Evolutionary conservation across 1,139 yeast species (phyloP).

Genomic region (Pichia sp.): DNA sequence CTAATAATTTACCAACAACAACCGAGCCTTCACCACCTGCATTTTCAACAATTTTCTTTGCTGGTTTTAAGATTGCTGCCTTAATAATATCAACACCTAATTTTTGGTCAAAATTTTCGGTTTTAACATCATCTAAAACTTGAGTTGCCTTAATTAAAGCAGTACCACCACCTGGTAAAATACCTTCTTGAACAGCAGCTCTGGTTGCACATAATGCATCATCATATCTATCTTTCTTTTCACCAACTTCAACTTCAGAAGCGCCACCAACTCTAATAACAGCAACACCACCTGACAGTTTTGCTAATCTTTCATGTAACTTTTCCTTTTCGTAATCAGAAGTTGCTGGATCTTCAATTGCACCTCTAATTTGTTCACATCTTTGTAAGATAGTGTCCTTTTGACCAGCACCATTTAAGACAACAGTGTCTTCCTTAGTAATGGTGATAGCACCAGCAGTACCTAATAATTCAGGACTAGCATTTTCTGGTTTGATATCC

Average conservation of each 20-base stretch:
- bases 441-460: constrained; percentile 88
- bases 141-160: constrained; percentile 93
- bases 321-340: constrained; percentile 96
- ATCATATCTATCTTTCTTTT: constrained; percentile 99
- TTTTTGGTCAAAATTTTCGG: constrained; percentile 94
- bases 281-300: constrained; percentile 98
- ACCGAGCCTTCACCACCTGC: constrained; percentile 99
- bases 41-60: constrained; percentile 92
- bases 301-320: constrained; percentile 97
- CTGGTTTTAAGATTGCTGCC: constrained; percentile 95
- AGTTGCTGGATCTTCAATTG: constrained; percentile 68
- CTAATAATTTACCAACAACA: constrained; percentile 85
- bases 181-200: constrained; percentile 99
- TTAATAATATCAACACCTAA: constrained; percentile 94
- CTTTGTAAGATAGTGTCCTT: constrained; percentile 84
- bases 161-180: constrained; percentile 99
- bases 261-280: constrained; percentile 98
- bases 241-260: constrained; percentile 98
- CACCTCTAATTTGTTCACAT: constrained; percentile 92
- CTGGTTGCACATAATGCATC: constrained; percentile 99
- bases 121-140: constrained; percentile 69
- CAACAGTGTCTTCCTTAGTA: constrained; percentile 95
- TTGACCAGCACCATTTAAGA: constrained; percentile 91
- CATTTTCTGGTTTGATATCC: constrained; percentile 95
- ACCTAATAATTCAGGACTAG: constrained; percentile 87